Conservation (phyloP, 2,329 filamentous ascomycete species). For the Bisporella sp. region DNA sequence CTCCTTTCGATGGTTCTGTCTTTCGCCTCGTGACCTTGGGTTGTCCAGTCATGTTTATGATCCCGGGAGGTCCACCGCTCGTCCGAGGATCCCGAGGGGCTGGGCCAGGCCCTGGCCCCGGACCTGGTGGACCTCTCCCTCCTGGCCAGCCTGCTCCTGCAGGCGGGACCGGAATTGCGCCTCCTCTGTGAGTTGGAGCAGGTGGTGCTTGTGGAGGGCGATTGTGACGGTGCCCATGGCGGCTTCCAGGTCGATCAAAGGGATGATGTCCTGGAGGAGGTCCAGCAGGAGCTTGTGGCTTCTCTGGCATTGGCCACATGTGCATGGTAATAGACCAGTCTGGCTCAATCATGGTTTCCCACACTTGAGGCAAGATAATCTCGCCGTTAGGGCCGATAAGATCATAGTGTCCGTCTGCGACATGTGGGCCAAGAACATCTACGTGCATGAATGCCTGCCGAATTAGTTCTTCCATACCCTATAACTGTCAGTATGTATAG, state of each 20-base stretch:
- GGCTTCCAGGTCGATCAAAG: constrained; percentile 6
- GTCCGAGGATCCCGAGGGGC: constrained; percentile 1
- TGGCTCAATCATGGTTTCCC: constrained; percentile 75
- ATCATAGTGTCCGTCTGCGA: constrained; percentile 74
- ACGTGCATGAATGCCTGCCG: constrained; percentile 78
- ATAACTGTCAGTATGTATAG: constrained; percentile 18
- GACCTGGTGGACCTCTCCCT: constrained; percentile 1
- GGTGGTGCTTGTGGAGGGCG: constrained; percentile 5
- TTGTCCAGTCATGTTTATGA: constrained; percentile 8
- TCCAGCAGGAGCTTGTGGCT: constrained; percentile 10
- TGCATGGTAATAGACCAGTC: constrained; percentile 67
- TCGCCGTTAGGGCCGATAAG: constrained; percentile 72
- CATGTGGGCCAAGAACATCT: constrained; percentile 67
- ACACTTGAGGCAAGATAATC: constrained; percentile 74
- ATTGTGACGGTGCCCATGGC: constrained; percentile 2
- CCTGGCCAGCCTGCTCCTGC: background rate
- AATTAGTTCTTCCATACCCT: constrained; percentile 85
- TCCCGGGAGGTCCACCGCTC: constrained; percentile 6
- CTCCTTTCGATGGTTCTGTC: constrained; percentile 9
- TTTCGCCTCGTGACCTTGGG: constrained; percentile 5
- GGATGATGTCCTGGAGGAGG: constrained; percentile 13
- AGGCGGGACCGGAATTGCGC: constrained; percentile 1
- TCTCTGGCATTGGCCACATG: constrained; percentile 55
- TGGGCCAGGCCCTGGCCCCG: constrained; percentile 5
- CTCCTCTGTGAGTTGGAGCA: constrained; percentile 6